Evolutionary conservation across 1,139 yeast species (phyloP), one percentile per base, ranked within the genome.

Genomic region (Lodderomyces elongisporus): DNA sequence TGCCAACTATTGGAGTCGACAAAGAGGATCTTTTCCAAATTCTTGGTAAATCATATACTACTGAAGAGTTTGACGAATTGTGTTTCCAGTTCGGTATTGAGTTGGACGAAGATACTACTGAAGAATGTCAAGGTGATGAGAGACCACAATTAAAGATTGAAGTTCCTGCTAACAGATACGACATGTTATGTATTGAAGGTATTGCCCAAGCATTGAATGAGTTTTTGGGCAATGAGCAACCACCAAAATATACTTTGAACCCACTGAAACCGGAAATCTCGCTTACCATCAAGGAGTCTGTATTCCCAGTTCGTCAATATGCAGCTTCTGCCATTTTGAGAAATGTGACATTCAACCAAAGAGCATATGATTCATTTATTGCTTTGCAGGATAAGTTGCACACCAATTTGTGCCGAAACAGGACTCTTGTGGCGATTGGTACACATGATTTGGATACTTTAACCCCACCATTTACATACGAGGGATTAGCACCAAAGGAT

Each of bases 11-110:
- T 52, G 75, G 95, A 25, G 96, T 91, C 41, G 96, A 91, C 60
- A 89, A 93, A 61, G 85, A 80, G 54, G 97, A 89, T 58, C 77
- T 91, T 44, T 91, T 77, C 68, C 76, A 79, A 52, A 74, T 85
- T 31, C 71, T 91, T 44, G 97, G 94, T 41, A 78, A 74, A 53
- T 59, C 70, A 35, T 91, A 88, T 63, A 75, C 96, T 52, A 84
- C 93, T 45, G 79, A 87, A 51, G 98, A 89, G 56, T 89, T 93
- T 53, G 98, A 93, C 56, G 96, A 89, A 61, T 76, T 93, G 48
- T 93, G 98, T 66, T 93, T 93, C 66, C 94, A 89, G 54, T 93
- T 89, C 49, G 99, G 99, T 49, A 80, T 93, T 48, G 99, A 93
- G 66, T 74, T 93, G 45, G 99, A 93, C 58, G 98, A 93, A 65